Evolutionary conservation across 2,329 filamentous ascomycete species (phyloP).

Genomic region (Microsporum canis): DNA sequence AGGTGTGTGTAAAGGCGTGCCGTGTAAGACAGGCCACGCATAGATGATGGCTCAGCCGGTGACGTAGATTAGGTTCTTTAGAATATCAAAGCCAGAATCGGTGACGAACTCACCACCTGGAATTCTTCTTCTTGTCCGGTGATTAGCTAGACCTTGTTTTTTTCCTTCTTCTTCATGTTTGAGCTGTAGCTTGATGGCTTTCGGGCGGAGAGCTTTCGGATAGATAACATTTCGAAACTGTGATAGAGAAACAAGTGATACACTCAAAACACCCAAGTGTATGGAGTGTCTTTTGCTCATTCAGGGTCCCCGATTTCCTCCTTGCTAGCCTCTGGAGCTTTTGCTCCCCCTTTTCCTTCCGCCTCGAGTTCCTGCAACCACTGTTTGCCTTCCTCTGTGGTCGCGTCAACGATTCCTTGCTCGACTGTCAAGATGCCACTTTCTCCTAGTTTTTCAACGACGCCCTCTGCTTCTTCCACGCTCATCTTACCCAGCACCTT

Average conservation of each 20-base stretch:
- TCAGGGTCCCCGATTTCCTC: conserved; percentile 26
- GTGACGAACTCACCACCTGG: not conserved
- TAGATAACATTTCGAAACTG: not conserved
- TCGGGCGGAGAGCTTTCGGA: not conserved
- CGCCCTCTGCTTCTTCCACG: conserved; percentile 73
- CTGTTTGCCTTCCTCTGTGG: conserved; percentile 71
- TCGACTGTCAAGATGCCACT: conserved; percentile 85
- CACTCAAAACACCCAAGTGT: not conserved
- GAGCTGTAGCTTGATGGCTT: not conserved
- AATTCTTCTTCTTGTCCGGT: not conserved
- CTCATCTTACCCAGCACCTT: conserved; percentile 80
- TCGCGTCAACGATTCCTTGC: conserved; percentile 89
- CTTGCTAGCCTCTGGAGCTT: conserved; percentile 11
- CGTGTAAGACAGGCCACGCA: not conserved
- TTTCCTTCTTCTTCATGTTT: not conserved
- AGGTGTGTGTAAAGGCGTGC: not conserved
- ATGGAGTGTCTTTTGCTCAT: conserved; percentile 13
- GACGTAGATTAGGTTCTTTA: not conserved
- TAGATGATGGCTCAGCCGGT: not conserved
- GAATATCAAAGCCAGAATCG: not conserved
- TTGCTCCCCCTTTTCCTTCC: conserved; percentile 29
- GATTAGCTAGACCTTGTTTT: not conserved
- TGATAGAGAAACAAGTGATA: not conserved
- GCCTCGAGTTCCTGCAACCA: conserved; percentile 65
- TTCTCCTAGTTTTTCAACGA: conserved; percentile 69